A percentile compares a stretch with the other conserved stretches of the same genome.
phyloP scores from a whole-genome alignment of 768 basidiomycete species.

The Amanita inopinata region DNA sequence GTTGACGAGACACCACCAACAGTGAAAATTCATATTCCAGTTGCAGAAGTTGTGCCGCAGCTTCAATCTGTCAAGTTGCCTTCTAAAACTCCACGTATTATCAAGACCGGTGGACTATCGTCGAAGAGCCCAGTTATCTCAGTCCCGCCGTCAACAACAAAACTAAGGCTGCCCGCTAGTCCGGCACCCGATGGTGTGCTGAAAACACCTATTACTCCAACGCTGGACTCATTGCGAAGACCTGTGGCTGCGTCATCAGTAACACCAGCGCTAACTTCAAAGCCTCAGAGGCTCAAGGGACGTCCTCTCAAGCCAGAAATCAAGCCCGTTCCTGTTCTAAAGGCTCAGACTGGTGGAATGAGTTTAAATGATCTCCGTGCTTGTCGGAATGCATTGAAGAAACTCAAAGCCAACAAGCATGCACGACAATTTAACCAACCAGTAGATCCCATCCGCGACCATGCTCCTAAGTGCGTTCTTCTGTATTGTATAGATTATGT shows the following conservation, averaged over 20 bases:
- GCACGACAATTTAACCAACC: slow-evolving; percentile 73
- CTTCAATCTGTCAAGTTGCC: slow-evolving; percentile 44
- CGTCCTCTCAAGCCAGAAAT: slow-evolving; percentile 17
- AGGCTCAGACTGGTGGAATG: slow-evolving; percentile 74
- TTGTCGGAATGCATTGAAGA: slow-evolving; percentile 70
- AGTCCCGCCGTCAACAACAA: slow-evolving; percentile 34
- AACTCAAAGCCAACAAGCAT: slow-evolving; percentile 65
- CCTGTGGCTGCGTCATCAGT: slow-evolving; percentile 29
- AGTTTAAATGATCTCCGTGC: slow-evolving; percentile 64
- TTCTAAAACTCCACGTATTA: slow-evolving; percentile 28
- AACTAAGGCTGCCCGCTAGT: slow-evolving; percentile 46
- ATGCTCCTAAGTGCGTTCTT: slow-evolving; percentile 68
- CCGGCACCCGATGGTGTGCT: slow-evolving; percentile 20
- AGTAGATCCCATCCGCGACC: slow-evolving; percentile 93
- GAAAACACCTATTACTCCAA: slow-evolving; percentile 21
- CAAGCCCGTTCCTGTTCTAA: slow-evolving; percentile 45
- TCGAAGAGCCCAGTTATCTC: slow-evolving; percentile 31
- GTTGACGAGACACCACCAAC: slow-evolving; percentile 79
- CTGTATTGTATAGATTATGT: background rate
- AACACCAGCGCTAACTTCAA: slow-evolving; percentile 17
- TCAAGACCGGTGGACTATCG: slow-evolving; percentile 30
- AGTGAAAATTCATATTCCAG: slow-evolving; percentile 77
- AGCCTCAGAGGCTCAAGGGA: slow-evolving; percentile 20
- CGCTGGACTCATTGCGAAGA: slow-evolving; percentile 23
- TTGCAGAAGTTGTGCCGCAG: slow-evolving; percentile 48